Base-by-base conservation (phyloP, 108 stramenopile species). In the Aurantiochytrium sp. region DNA sequence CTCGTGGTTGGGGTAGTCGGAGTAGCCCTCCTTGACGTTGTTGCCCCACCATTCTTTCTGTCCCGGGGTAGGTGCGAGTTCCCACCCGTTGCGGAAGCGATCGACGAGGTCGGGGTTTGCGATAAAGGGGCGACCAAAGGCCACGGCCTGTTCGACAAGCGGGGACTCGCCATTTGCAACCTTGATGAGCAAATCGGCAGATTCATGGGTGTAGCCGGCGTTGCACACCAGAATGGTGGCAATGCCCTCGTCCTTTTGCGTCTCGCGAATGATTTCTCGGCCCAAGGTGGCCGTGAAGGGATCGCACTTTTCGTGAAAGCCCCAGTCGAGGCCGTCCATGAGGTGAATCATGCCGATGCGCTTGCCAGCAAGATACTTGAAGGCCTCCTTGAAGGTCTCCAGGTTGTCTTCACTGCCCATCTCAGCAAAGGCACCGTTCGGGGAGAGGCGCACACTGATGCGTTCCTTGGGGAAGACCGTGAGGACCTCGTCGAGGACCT, bases 281-380 rank as follows among this genome's bases (percentile, higher is more conserved):
- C 94, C 72, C 16, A 92, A 92, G 44, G 73, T 60, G 8, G 72
- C 83, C 23, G 89, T 95, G 19, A 95, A 91, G 4, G 64, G 87
- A 58, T 73, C 71, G 71, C 91, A 90, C 69, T 89, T 69, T 44
- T 90, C 90, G 87, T 96, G 96, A 59, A 76, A 94, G 51, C 96
- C 96, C 72, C 95, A 95, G 23, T 94, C 94, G 5, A 91, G 58
- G 58, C 95, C 95, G 87, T 95, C 95, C 95, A 95, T 96, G 60
- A 96, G 47, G 76, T 95, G 94, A 47, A 95, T 28, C 58, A 94
- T 94, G 19, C 94, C 96, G 64, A 94, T 58, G 19, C 89, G 83
- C 90, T 91, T 93, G 72, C 92, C 60, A 57, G 90, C 92, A 91
- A 95, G 88, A 14, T 87, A 29, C 60, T 91, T 88, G 72, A 94